These are phyloP conservation scores for Talaromyces funiculosus DNA, from an alignment of 2,329 filamentous ascomycete species.

Conservation along the genomic window DNA sequence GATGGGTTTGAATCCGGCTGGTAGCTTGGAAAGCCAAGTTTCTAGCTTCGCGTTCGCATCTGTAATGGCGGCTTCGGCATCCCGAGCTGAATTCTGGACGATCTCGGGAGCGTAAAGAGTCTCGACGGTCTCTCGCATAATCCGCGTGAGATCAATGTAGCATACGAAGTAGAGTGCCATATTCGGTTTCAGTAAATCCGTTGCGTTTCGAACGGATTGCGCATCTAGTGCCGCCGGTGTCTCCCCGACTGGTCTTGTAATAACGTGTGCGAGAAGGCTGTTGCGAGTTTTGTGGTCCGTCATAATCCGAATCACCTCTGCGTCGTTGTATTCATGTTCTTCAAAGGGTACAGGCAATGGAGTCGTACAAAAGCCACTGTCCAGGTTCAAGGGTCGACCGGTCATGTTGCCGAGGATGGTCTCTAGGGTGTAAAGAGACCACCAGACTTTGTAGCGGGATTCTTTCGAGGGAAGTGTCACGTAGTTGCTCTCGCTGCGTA, in stretches of 20 bases:
- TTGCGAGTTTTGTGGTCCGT: slow-evolving; percentile 29
- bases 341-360: slow-evolving; percentile 36
- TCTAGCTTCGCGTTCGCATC: slow-evolving; percentile 32
- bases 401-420: slow-evolving; percentile 38
- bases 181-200: slow-evolving; percentile 31
- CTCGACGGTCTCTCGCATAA: slow-evolving; percentile 33
- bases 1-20: slow-evolving; percentile 32
- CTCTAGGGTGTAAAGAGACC: slow-evolving; percentile 39
- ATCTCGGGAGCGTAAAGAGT: slow-evolving; percentile 35
- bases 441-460: slow-evolving; percentile 41
- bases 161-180: slow-evolving; percentile 36
- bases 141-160: slow-evolving; percentile 31
- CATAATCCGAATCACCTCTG: slow-evolving; percentile 29
- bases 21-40: slow-evolving; percentile 35
- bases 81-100: slow-evolving; percentile 29
- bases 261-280: slow-evolving; percentile 22
- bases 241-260: slow-evolving; percentile 17
- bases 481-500: slow-evolving; percentile 35
- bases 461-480: slow-evolving; percentile 36
- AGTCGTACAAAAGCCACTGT: slow-evolving; percentile 37
- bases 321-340: slow-evolving; percentile 33
- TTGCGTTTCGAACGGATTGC: slow-evolving; percentile 21
- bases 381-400: slow-evolving; percentile 36
- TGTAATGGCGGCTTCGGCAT: slow-evolving; percentile 33
- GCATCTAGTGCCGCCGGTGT: slow-evolving; percentile 4